These are phyloP conservation scores for Globisporangium acanthophoron DNA, from an alignment of 352 stramenopile genomes.

Conservation along the genomic window DNA sequence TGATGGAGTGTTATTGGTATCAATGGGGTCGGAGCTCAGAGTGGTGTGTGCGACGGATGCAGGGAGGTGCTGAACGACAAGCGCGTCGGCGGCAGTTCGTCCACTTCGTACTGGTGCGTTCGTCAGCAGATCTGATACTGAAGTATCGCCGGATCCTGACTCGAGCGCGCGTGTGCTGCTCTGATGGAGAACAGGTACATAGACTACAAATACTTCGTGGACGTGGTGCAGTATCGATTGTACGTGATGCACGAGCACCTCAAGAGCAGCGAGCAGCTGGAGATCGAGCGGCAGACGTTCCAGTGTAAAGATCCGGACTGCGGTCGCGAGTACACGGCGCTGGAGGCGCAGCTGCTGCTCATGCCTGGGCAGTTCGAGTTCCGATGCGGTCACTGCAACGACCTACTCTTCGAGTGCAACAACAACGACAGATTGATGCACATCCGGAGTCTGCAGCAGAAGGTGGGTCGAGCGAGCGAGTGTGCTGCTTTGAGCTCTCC, in stretches of 20 bases:
- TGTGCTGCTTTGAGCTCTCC: neutral
- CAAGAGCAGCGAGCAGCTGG: conserved; percentile 80
- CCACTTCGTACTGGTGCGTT: conserved; percentile 76
- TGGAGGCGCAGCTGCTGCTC: conserved; percentile 78
- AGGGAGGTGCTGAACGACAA: conserved; percentile 89
- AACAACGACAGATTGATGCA: conserved; percentile 79
- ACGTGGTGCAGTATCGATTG: conserved; percentile 84
- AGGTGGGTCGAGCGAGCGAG: conserved; percentile 25
- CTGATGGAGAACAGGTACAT: conserved; percentile 50
- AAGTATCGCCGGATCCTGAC: neutral
- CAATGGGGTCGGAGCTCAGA: neutral
- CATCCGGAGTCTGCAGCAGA: conserved; percentile 73
- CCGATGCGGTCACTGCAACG: conserved; percentile 83
- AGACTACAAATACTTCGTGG: conserved; percentile 91
- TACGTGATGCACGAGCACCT: conserved; percentile 86
- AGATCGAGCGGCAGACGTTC: conserved; percentile 86
- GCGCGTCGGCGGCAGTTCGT: conserved; percentile 71
- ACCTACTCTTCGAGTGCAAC: conserved; percentile 80
- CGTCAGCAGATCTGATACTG: neutral
- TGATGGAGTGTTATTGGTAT: neutral
- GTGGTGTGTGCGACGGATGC: neutral
- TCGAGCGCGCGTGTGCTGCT: neutral
- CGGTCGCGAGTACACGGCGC: conserved; percentile 79
- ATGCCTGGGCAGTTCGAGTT: conserved; percentile 84
- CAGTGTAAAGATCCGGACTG: conserved; percentile 83